Evolutionary conservation across 2,329 filamentous ascomycete genomes (phyloP).

Genomic region (Dichotomopilus funicola): DNA sequence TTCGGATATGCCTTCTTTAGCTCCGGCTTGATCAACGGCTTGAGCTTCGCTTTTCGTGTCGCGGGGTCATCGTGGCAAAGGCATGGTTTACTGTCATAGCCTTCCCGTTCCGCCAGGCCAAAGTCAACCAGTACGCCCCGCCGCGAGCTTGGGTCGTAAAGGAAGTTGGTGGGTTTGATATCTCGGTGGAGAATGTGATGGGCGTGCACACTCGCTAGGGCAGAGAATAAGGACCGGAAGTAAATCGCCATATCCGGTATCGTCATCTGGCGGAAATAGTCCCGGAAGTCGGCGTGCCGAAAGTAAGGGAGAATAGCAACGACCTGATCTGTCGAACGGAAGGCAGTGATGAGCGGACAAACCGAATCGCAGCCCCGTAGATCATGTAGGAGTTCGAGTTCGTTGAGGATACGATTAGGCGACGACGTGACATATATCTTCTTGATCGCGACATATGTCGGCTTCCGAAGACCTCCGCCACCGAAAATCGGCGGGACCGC

Average conservation of each 20-base stretch:
- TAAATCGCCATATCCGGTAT: conserved; percentile 84
- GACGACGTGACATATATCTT: conserved; percentile 99
- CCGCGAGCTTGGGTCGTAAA: conserved; percentile 75
- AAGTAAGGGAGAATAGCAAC: conserved; percentile 94
- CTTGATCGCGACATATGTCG: conserved; percentile 91
- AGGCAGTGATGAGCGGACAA: conserved; percentile 95
- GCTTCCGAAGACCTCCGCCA: conserved; percentile 40
- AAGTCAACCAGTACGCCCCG: conserved; percentile 97
- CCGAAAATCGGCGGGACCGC: conserved; percentile 58
- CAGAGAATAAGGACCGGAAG: conserved; percentile 80
- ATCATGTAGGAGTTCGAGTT: conserved; percentile 87
- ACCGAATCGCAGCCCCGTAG: conserved; percentile 77
- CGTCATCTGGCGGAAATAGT: conserved; percentile 88
- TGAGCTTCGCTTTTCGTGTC: conserved; percentile 55
- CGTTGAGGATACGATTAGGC: conserved; percentile 87
- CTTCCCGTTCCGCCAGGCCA: conserved; percentile 83
- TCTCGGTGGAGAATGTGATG: conserved; percentile 86
- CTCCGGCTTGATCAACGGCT: conserved; percentile 45
- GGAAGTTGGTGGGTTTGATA: conserved; percentile 96
- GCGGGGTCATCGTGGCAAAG: conserved; percentile 64
- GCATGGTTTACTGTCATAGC: conserved; percentile 71
- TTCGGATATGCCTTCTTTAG: conserved; percentile 71
- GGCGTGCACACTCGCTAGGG: conserved; percentile 74
- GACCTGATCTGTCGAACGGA: conserved; percentile 88
- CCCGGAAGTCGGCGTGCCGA: conserved; percentile 86